A percentile compares a stretch with the other conserved stretches of the same genome.
Conservation (phyloP, 2,329 filamentous ascomycete genomes). For the Balansia obtecta region DNA sequence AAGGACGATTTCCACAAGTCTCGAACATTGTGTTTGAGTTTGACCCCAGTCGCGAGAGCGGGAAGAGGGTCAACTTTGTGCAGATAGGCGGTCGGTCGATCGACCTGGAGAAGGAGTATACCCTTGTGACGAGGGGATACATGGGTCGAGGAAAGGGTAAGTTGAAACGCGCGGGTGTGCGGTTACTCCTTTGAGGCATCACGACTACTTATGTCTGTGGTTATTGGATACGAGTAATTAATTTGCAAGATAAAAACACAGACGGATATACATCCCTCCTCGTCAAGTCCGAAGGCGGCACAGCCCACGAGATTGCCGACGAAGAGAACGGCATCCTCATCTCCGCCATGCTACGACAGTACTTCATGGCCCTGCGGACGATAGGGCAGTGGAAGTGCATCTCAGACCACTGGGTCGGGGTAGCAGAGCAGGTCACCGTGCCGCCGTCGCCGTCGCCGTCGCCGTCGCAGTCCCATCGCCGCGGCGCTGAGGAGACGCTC, state of each 20-base stretch:
- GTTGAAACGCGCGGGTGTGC: not conserved
- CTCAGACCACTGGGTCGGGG: constrained; percentile 53
- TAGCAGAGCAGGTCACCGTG: constrained; percentile 49
- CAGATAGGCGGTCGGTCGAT: constrained; percentile 49
- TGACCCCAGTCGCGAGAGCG: constrained; percentile 47
- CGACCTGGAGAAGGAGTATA: constrained; percentile 52
- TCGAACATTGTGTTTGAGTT: constrained; percentile 70
- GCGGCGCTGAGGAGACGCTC: constrained; percentile 23
- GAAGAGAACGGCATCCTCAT: constrained; percentile 84
- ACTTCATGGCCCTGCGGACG: constrained; percentile 77
- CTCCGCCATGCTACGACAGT: constrained; percentile 76
- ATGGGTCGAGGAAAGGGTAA: constrained; percentile 69
- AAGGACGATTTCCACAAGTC: constrained; percentile 76
- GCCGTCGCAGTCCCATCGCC: constrained; percentile 10
- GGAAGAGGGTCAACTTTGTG: constrained; percentile 50
- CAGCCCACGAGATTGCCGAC: constrained; percentile 64
- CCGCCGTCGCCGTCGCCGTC: constrained; percentile 9
- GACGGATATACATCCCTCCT: constrained; percentile 71
- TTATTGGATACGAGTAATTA: too few species aligned
- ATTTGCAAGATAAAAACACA: constrained; percentile 8
- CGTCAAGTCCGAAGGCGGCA: constrained; percentile 63
- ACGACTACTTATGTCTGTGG: too few species aligned
- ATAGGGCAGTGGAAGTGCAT: constrained; percentile 69
- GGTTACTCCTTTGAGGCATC: not conserved
- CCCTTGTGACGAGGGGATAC: constrained; percentile 70